phyloP scores from a whole-genome alignment of 352 stramenopile species.

The Globisporangium camurandrum region DNA sequence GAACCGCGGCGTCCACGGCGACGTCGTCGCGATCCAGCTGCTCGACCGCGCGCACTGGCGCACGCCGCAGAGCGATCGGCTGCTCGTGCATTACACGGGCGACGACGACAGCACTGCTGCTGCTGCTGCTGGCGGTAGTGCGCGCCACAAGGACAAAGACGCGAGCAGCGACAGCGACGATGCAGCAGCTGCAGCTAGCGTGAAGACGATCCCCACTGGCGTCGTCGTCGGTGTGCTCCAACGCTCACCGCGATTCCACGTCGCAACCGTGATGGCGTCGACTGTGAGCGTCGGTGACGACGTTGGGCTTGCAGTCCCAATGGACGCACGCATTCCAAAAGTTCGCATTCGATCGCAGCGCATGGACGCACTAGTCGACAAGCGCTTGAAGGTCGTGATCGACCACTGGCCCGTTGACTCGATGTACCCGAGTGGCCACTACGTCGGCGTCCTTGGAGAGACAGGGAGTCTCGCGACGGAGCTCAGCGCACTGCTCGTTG shows the following conservation, averaged over 20 bases:
- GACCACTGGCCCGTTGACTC: conserved; percentile 73
- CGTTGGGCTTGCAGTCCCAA: conserved; percentile 68
- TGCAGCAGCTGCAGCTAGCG: background rate
- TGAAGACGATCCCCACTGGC: conserved; percentile 48
- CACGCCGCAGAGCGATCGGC: conserved; percentile 42
- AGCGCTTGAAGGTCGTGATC: conserved; percentile 78
- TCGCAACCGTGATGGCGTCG: conserved; percentile 66
- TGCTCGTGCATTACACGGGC: conserved; percentile 62
- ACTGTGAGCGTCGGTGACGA: conserved; percentile 57
- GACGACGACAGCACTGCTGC: conserved; percentile 49
- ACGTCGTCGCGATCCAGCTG: conserved; percentile 93
- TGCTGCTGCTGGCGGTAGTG: conserved; percentile 3
- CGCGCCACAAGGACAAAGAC: conserved; percentile 10
- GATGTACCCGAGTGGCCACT: conserved; percentile 75
- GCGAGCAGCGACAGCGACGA: background rate
- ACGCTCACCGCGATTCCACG: conserved; percentile 51
- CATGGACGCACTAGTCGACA: conserved; percentile 64
- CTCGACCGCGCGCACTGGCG: conserved; percentile 79
- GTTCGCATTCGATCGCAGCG: conserved; percentile 73
- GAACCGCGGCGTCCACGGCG: conserved; percentile 97
- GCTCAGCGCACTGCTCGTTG: conserved; percentile 70
- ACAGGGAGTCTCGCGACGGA: conserved; percentile 66
- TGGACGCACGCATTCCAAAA: conserved; percentile 77
- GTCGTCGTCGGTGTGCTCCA: conserved; percentile 84
- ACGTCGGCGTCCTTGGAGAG: conserved; percentile 61